These are phyloP conservation scores for Ophiostoma populinum DNA, from an alignment of 2,329 filamentous ascomycete species.

Conservation along the genomic window DNA sequence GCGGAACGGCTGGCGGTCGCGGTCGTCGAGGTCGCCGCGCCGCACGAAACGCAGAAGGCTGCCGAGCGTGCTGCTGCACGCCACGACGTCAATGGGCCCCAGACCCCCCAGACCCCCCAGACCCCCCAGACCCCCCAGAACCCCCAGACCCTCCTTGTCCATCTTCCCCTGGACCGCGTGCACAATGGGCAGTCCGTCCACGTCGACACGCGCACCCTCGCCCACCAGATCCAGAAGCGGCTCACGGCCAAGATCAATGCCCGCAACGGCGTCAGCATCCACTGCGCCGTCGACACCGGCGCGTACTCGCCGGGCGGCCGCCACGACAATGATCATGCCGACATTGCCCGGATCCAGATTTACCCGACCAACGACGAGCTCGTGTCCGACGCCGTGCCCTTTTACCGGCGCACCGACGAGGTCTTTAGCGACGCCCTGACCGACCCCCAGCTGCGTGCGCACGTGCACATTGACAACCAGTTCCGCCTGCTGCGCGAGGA, in stretches of 20 bases:
- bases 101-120: no score
- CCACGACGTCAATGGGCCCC: conserved; percentile 33
- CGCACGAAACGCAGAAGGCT: conserved; percentile 24
- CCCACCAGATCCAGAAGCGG: conserved; percentile 22
- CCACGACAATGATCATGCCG: conserved; percentile 53
- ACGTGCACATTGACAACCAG: conserved; percentile 47
- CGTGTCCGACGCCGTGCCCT: conserved; percentile 30
- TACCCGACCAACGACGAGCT: conserved; percentile 52
- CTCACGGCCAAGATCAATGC: conserved; percentile 13
- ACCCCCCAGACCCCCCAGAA: no score
- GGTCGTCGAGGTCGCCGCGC: not conserved
- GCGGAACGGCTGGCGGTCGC: not conserved
- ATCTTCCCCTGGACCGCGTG: no score
- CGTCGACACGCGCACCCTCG: no score
- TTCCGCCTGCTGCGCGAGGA: conserved; percentile 57
- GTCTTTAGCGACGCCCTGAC: conserved; percentile 21
- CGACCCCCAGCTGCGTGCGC: conserved; percentile 20
- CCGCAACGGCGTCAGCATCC: not conserved
- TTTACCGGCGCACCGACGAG: conserved; percentile 34
- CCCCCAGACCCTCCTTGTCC: no score
- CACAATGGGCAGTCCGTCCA: no score
- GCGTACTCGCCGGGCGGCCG: conserved; percentile 38
- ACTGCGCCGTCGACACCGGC: not conserved
- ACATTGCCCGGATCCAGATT: conserved; percentile 44
- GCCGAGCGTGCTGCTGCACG: conserved; percentile 42